Conservation (phyloP, 2,329 filamentous ascomycete genomes). For the Mycosphaerella sp. region DNA sequence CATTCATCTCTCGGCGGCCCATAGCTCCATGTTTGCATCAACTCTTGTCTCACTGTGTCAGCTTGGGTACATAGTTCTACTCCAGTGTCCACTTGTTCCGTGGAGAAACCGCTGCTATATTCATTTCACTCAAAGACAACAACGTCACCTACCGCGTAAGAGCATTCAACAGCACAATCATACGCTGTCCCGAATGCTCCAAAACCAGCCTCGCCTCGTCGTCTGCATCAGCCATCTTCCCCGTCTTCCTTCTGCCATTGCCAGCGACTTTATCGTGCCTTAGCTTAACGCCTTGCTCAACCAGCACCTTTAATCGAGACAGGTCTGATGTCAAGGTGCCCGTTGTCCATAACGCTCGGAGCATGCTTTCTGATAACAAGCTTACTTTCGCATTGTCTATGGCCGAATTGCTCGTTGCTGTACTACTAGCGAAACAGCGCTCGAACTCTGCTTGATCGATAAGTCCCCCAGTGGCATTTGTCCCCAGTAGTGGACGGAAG, state of each 20-base stretch:
- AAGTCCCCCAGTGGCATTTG: conserved; percentile 37
- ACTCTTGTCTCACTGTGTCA: too few relatives aligned
- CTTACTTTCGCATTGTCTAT: conserved; percentile 69
- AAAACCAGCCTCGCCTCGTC: conserved; percentile 34
- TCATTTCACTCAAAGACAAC: not conserved
- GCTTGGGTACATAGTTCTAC: too few relatives aligned
- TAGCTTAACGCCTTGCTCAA: conserved; percentile 47
- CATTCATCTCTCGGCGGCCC: too few relatives aligned
- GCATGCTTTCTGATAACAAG: conserved; percentile 59
- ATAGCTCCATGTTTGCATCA: too few relatives aligned
- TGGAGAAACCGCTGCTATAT: too few relatives aligned
- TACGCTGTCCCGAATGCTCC: conserved; percentile 31
- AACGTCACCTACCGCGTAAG: conserved; percentile 2
- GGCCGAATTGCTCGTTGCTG: conserved; percentile 55
- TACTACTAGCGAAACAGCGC: conserved; percentile 58
- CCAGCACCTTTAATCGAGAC: conserved; percentile 35
- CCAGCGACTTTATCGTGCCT: conserved; percentile 44
- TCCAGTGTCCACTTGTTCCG: too few relatives aligned
- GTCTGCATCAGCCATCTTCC: conserved; percentile 32
- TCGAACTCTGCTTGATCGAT: conserved; percentile 49
- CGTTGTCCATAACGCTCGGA: conserved; percentile 47
- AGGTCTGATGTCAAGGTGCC: conserved; percentile 25
- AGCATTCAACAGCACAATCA: conserved; percentile 14
- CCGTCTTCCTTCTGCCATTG: conserved; percentile 42
- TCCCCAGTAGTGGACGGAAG: conserved; percentile 46